Conservation (phyloP, 2,329 filamentous ascomycete genomes). For the Nemania sp. region DNA sequence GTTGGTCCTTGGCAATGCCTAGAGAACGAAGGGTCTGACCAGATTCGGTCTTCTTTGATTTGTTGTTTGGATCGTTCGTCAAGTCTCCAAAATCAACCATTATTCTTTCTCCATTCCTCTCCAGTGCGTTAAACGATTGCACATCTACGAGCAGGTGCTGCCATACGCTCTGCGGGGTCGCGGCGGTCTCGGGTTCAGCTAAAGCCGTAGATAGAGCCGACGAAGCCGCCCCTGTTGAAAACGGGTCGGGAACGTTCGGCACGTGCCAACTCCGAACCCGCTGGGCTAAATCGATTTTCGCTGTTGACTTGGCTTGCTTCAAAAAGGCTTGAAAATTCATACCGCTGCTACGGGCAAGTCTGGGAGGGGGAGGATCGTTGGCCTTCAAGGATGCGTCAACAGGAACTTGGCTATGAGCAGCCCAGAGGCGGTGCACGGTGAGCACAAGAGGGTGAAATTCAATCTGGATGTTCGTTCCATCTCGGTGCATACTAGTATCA, state of each 20-base stretch:
- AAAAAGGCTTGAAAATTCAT: slow-evolving; percentile 76
- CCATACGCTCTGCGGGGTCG: slow-evolving; percentile 39
- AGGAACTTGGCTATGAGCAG: slow-evolving; percentile 58
- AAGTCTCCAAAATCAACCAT: slow-evolving; percentile 67
- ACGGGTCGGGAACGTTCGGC: slow-evolving; percentile 48
- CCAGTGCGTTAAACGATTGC: slow-evolving; percentile 63
- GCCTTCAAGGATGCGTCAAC: slow-evolving; percentile 64
- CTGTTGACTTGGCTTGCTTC: slow-evolving; percentile 68
- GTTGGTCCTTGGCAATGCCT: slow-evolving; percentile 71
- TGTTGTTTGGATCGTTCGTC: slow-evolving; percentile 58
- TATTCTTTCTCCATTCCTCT: slow-evolving; percentile 66
- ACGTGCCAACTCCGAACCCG: slow-evolving; percentile 81
- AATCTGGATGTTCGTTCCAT: slow-evolving; percentile 69
- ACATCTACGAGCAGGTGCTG: slow-evolving; percentile 62
- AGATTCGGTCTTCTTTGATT: slow-evolving; percentile 71
- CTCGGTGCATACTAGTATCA: slow-evolving; percentile 67
- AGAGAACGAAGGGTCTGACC: slow-evolving; percentile 65
- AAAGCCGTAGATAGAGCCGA: slow-evolving; percentile 39
- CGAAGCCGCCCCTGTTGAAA: slow-evolving; percentile 42
- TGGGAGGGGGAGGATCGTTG: slow-evolving; percentile 62
- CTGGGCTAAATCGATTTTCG: slow-evolving; percentile 67
- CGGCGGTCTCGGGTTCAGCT: slow-evolving; percentile 21
- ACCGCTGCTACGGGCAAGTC: slow-evolving; percentile 71
- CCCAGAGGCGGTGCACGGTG: slow-evolving; percentile 78
- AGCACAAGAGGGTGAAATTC: slow-evolving; percentile 86